A percentile compares a stretch with the other conserved stretches of the same genome.
These are phyloP conservation scores for Craspedostauros australis DNA, from an alignment of 108 stramenopile genomes.

Conservation along the genomic window DNA sequence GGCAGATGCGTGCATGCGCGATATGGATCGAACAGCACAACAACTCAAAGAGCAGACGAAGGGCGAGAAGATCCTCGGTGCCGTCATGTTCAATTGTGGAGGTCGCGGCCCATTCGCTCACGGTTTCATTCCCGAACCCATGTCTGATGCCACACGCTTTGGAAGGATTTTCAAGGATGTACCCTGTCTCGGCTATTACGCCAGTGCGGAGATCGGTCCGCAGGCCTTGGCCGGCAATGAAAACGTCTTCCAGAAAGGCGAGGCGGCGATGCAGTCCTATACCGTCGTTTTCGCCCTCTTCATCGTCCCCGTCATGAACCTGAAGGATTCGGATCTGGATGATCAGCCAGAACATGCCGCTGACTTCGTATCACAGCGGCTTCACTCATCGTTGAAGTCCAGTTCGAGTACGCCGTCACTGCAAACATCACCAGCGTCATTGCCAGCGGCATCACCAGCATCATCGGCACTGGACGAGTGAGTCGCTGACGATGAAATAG, in stretches of 20 bases:
- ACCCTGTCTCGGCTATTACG: conserved; percentile 49
- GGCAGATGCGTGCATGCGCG: conserved; percentile 34
- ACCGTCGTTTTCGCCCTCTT: conserved; percentile 13
- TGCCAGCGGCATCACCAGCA: no score
- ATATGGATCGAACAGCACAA: conserved; percentile 33
- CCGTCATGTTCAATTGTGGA: conserved; percentile 42
- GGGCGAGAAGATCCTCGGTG: conserved; percentile 41
- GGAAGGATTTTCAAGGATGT: conserved; percentile 29
- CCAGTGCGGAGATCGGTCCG: conserved; percentile 51
- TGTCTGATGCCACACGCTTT: conserved; percentile 51
- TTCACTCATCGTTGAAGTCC: no score
- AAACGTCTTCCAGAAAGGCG: conserved; percentile 39
- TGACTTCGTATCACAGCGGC: no score
- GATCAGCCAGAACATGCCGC: conserved; percentile 10
- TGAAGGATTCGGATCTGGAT: conserved; percentile 10
- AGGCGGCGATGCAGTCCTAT: conserved; percentile 34
- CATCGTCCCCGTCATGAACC: conserved; percentile 11
- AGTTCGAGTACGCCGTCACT: no score
- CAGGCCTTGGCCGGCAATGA: conserved; percentile 35
- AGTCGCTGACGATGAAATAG: no score
- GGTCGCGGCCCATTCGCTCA: conserved; percentile 34
- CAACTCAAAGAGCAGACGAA: conserved; percentile 21
- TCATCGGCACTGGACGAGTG: no score
- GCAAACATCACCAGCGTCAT: no score
- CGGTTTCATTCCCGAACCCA: conserved; percentile 21